A percentile compares a stretch with the other conserved stretches of the same genome.
Conservation (phyloP, 164 flowering plant species). For the Vitis amurensis region DNA sequence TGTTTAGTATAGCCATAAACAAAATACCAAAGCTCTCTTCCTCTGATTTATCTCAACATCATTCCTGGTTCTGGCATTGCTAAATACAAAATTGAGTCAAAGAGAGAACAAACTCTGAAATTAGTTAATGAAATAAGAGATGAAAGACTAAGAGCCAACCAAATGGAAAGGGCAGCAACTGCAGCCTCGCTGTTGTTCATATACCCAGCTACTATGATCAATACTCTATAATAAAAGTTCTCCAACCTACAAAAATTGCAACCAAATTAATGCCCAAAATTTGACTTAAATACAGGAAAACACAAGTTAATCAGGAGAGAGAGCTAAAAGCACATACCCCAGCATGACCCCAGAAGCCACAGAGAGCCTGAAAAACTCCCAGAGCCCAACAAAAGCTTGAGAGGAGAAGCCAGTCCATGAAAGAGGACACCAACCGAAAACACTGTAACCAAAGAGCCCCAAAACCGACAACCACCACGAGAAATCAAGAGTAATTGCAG, state of each 20-base stretch:
- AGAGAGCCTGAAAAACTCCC: constrained; percentile 46
- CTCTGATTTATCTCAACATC: no score
- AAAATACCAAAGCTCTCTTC: no score
- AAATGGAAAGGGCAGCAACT: constrained; percentile 63
- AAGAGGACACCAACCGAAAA: constrained; percentile 35
- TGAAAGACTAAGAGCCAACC: constrained; percentile 30
- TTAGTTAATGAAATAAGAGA: no score
- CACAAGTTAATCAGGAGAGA: neutral
- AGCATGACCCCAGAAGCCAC: constrained; percentile 48
- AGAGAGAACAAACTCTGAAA: no score
- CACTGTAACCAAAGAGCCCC: constrained; percentile 21
- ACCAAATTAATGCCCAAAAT: neutral
- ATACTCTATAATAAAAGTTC: constrained; percentile 60
- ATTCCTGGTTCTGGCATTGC: no score
- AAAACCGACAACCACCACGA: constrained; percentile 40
- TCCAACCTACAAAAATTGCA: constrained; percentile 48
- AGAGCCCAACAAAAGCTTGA: constrained; percentile 41
- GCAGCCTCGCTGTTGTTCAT: constrained; percentile 39
- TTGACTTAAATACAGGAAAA: neutral
- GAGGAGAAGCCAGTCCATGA: constrained; percentile 47
- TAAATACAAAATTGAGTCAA: no score
- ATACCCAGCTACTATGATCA: constrained; percentile 51
- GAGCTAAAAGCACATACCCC: constrained; percentile 17
- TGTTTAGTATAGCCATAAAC: no score
- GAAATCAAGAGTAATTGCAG: constrained; percentile 20